Conservation (phyloP, 2,329 filamentous ascomycete genomes). For the Dichotomopilus funicola region DNA sequence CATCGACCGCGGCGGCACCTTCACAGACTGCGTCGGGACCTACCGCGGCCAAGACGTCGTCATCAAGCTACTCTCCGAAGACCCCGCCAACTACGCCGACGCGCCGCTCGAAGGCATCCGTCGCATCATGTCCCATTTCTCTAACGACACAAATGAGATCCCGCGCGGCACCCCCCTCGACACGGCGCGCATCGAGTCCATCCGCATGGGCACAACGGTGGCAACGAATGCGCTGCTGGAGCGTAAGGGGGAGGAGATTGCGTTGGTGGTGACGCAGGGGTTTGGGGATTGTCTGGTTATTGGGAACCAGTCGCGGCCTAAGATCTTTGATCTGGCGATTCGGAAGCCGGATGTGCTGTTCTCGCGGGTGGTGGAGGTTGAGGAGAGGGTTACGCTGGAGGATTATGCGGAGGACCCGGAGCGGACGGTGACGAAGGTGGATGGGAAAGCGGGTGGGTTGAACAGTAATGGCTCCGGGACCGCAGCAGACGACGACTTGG, state of each 20-base stretch:
- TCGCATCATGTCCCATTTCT: slow-evolving; percentile 74
- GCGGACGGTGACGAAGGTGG: slow-evolving; percentile 48
- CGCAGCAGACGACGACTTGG: slow-evolving; percentile 45
- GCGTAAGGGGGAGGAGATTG: slow-evolving; percentile 82
- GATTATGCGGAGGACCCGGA: slow-evolving; percentile 85
- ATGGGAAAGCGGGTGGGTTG: slow-evolving; percentile 40
- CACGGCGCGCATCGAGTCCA: slow-evolving; percentile 77
- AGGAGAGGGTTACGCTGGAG: slow-evolving; percentile 84
- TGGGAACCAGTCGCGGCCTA: slow-evolving; percentile 82
- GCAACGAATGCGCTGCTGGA: slow-evolving; percentile 89
- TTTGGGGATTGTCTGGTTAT: slow-evolving; percentile 85
- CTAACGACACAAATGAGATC: slow-evolving; percentile 55
- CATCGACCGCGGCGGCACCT: slow-evolving; percentile 78
- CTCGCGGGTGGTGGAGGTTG: slow-evolving; percentile 76
- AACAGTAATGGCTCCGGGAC: slow-evolving; percentile 33
- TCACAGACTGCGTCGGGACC: slow-evolving; percentile 88
- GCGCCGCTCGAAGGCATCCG: slow-evolving; percentile 88
- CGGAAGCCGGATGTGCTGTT: slow-evolving; percentile 82
- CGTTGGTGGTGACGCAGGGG: slow-evolving; percentile 78
- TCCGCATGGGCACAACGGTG: slow-evolving; percentile 93
- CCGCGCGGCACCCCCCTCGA: slow-evolving; percentile 74
- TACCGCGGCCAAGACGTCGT: slow-evolving; percentile 40
- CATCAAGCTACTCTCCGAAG: slow-evolving; percentile 68
- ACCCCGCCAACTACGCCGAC: slow-evolving; percentile 84
- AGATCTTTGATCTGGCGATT: slow-evolving; percentile 87